phyloP scores from a whole-genome alignment of 2,329 filamentous ascomycete genomes.

The Aspergillus quadrilineatus region DNA sequence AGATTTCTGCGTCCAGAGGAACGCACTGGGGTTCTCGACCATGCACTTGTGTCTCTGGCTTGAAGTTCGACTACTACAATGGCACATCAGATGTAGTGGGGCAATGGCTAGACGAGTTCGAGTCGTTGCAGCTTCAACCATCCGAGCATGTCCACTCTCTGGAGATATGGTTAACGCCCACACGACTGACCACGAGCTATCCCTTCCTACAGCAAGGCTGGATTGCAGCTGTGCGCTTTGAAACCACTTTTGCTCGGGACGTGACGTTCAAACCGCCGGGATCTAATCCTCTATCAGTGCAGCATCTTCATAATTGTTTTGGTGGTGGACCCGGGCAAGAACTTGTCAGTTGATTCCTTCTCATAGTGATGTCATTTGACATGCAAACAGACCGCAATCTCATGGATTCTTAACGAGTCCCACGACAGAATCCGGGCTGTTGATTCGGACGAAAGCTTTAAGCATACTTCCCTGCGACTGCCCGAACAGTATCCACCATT shows the following conservation, averaged over 20 bases:
- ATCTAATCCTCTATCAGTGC: neutral
- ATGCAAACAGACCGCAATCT: slow-evolving; percentile 6
- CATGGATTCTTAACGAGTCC: slow-evolving; percentile 8
- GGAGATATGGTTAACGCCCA: slow-evolving; percentile 9
- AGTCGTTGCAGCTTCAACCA: slow-evolving; percentile 3
- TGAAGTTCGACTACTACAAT: slow-evolving; percentile 13
- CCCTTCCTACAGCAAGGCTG: neutral
- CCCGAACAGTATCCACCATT: neutral
- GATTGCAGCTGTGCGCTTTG: slow-evolving; percentile 9
- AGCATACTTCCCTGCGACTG: neutral
- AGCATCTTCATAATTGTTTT: slow-evolving; percentile 2
- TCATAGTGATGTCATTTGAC: neutral
- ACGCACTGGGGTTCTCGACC: slow-evolving; percentile 6
- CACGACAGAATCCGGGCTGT: slow-evolving; percentile 11
- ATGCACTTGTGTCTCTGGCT: slow-evolving; percentile 4
- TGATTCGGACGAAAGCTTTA: neutral
- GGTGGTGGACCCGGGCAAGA: neutral
- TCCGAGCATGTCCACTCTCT: slow-evolving; percentile 9
- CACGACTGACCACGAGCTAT: neutral
- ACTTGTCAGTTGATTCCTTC: neutral
- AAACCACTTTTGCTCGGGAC: slow-evolving; percentile 1
- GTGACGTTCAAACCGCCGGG: slow-evolving; percentile 5
- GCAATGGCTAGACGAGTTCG: slow-evolving; percentile 11
- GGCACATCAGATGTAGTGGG: slow-evolving; percentile 10
- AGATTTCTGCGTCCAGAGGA: slow-evolving; percentile 10